Evolutionary conservation across 2,329 filamentous ascomycete genomes (phyloP).

Genomic region (Pseudovirgaria hyperparasitica): DNA sequence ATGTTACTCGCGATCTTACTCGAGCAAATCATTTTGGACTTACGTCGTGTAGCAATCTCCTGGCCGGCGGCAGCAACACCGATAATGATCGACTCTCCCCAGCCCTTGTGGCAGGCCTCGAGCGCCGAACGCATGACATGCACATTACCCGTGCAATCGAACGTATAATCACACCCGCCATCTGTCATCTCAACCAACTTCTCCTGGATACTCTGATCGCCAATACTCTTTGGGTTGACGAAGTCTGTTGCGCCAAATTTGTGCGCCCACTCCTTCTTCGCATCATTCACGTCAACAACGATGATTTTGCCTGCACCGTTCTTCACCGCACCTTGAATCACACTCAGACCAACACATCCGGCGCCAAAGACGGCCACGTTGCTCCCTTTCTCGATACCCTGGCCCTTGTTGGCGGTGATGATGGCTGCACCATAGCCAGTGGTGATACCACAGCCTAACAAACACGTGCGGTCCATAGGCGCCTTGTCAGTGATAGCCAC

Average conservation of each 20-base stretch:
- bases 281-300: conserved; percentile 68
- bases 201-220: conserved; percentile 68
- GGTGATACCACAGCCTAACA: conserved; percentile 96
- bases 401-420: conserved; percentile 61
- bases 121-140: conserved; percentile 90
- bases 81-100: conserved; percentile 96
- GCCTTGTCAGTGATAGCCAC: conserved; percentile 85
- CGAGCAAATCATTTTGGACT: no score
- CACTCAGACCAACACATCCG: conserved; percentile 88
- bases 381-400: conserved; percentile 66
- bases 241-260: conserved; percentile 97
- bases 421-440: conserved; percentile 94
- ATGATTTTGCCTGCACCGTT: conserved; percentile 72
- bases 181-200: conserved; percentile 96
- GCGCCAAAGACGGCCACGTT: conserved; percentile 90
- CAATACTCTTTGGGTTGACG: conserved; percentile 67
- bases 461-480: conserved; percentile 88
- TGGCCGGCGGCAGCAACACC: conserved; percentile 93
- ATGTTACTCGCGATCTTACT: no score
- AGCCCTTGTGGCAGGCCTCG: conserved; percentile 98
- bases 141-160: conserved; percentile 97
- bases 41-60: conserved; percentile 87
- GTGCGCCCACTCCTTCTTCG: conserved; percentile 80
- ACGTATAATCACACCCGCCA: conserved; percentile 96
- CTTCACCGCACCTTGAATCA: conserved; percentile 84